Conservation (phyloP, 257 asterid genomes). For the Coffea canephora region DNA sequence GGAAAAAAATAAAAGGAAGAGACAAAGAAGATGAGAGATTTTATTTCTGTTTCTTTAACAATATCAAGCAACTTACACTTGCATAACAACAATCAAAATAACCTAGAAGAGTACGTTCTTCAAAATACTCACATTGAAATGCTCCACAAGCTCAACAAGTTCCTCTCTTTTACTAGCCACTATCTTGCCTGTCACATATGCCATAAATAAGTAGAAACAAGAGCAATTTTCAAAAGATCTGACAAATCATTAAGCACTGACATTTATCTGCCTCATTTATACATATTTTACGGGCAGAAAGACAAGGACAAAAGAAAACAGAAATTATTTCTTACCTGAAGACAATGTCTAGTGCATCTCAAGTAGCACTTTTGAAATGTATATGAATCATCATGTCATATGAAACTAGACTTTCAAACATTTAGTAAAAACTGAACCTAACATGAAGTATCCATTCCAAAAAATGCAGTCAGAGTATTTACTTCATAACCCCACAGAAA, state of each 20-base stretch:
- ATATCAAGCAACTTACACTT: neutral
- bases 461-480: neutral
- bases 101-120: neutral
- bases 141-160: conserved; percentile 75
- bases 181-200: conserved; percentile 53
- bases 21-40: neutral
- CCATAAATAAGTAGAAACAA: conserved; percentile 9
- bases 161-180: conserved; percentile 73
- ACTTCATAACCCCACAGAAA: neutral
- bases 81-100: neutral
- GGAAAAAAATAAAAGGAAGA: neutral
- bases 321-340: neutral
- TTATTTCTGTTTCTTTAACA: neutral
- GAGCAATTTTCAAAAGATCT: conserved; percentile 4
- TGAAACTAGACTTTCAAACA: neutral
- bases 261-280: neutral
- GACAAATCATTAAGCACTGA: neutral
- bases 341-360: neutral
- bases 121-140: conserved; percentile 77
- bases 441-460: neutral
- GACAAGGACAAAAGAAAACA: neutral
- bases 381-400: neutral
- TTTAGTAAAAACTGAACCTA: neutral
- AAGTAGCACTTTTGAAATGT: too few species aligned
- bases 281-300: neutral